A percentile compares a stretch with the other conserved stretches of the same genome.
These are phyloP conservation scores for Tylopilus intermedius DNA, from an alignment of 768 basidiomycete species.

Conservation along the genomic window DNA sequence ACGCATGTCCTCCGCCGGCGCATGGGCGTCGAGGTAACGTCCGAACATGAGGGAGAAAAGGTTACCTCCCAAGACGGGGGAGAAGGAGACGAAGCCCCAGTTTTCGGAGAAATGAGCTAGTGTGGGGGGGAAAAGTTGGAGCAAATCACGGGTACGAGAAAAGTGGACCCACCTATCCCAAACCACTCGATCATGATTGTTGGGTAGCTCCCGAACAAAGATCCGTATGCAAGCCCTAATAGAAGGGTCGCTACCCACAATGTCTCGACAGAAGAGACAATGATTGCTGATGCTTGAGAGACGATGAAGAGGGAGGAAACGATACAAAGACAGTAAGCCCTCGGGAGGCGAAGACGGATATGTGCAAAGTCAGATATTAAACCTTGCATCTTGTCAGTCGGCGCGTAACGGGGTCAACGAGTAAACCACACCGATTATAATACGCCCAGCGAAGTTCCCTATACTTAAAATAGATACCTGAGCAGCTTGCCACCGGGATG, in stretches of 20 bases:
- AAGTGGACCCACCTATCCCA: conserved; percentile 60
- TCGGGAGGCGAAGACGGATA: conserved; percentile 51
- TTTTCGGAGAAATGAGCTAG: conserved; percentile 77
- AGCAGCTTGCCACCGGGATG: conserved; percentile 71
- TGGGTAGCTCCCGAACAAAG: conserved; percentile 66
- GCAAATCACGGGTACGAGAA: background rate
- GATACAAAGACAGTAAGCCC: conserved; percentile 65
- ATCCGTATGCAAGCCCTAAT: conserved; percentile 56
- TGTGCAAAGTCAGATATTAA: conserved; percentile 64
- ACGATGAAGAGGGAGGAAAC: conserved; percentile 64
- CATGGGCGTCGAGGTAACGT: conserved; percentile 72
- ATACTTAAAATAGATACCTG: conserved; percentile 83
- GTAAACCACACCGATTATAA: conserved; percentile 55
- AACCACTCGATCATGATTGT: conserved; percentile 87
- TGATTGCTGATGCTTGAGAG: conserved; percentile 61
- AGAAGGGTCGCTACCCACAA: conserved; percentile 53
- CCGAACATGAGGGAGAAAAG: conserved; percentile 84
- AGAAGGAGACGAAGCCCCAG: conserved; percentile 73
- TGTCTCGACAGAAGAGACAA: conserved; percentile 49
- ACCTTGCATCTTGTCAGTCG: conserved; percentile 36
- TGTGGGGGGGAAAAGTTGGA: background rate
- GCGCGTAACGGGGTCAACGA: background rate
- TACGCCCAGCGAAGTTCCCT: conserved; percentile 75
- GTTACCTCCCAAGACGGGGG: conserved; percentile 77
- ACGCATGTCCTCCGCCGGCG: conserved; percentile 12